Evolutionary conservation across 1,284 basidiomycete genomes (phyloP).

Genomic region (Cryptococcus jaspeensis): DNA sequence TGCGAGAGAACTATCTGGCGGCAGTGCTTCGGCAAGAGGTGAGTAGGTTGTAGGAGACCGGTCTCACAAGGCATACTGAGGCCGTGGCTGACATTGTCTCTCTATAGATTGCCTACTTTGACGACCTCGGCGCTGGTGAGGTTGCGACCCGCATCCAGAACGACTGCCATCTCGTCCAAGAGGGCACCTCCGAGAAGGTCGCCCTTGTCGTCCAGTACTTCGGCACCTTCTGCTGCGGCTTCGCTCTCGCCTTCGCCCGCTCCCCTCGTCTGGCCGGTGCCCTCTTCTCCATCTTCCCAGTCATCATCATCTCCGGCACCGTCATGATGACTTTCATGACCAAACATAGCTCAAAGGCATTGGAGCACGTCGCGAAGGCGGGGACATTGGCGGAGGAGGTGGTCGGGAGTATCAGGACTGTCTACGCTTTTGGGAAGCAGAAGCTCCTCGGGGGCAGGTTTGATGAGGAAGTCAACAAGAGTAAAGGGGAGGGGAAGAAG

Average conservation of each 20-base stretch:
- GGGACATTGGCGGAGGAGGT: constrained; percentile 92
- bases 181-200: constrained; percentile 86
- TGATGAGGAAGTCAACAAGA: constrained; percentile 62
- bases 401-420: constrained; percentile 59
- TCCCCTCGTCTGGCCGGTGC: constrained; percentile 85
- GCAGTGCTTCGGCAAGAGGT: constrained; percentile 53
- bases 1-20: constrained; percentile 53
- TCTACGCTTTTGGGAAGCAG: constrained; percentile 90
- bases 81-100: no score
- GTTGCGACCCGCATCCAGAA: constrained; percentile 93
- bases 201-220: constrained; percentile 53
- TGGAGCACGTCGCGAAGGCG: constrained; percentile 75
- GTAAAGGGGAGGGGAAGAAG: constrained; percentile 63
- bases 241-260: constrained; percentile 59
- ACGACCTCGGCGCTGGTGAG: constrained; percentile 90
- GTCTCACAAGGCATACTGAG: no score
- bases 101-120: constrained; percentile 92
- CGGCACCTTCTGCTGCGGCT: constrained; percentile 55
- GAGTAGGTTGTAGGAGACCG: constrained; percentile 4
- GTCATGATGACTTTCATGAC: constrained; percentile 41
- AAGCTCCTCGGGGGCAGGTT: constrained; percentile 66
- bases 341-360: constrained; percentile 54
- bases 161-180: constrained; percentile 68
- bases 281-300: constrained; percentile 81
- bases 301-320: constrained; percentile 71